phyloP scores from a whole-genome alignment of 345 rosid genomes.

The Salix brachista region DNA sequence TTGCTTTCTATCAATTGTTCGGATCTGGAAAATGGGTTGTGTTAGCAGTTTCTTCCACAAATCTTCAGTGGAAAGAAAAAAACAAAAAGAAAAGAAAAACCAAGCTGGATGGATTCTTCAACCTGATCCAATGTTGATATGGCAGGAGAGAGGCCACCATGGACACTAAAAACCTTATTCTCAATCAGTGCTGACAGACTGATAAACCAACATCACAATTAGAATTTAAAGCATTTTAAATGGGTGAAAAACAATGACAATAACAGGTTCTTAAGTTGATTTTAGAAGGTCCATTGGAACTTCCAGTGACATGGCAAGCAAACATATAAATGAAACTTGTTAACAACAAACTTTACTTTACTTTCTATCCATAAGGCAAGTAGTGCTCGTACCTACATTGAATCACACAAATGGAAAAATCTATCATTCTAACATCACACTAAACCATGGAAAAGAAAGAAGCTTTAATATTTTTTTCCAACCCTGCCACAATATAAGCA shows the following conservation, averaged over 20 bases:
- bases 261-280: background rate
- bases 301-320: background rate
- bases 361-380: background rate
- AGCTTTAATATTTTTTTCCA: background rate
- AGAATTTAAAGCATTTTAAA: conserved; percentile 2
- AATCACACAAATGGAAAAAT: background rate
- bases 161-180: conserved; percentile 88
- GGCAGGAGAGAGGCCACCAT: conserved; percentile 96
- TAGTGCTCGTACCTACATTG: background rate
- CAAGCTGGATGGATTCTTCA: conserved; percentile 19
- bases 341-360: background rate
- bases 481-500: background rate
- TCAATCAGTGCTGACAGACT: conserved; percentile 95
- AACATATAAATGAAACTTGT: background rate
- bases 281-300: background rate
- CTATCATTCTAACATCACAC: background rate
- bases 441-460: background rate
- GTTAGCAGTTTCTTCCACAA: conserved; percentile 10
- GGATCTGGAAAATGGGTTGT: conserved; percentile 50
- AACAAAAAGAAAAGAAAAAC: conserved; percentile 2
- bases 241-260: background rate
- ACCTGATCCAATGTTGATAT: conserved; percentile 95
- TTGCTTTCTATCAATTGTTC: conserved; percentile 91
- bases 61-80: background rate
- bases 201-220: conserved; percentile 18